These are phyloP conservation scores for Hygrocybe coccinea DNA, from an alignment of 768 basidiomycete species.

Conservation along the genomic window DNA sequence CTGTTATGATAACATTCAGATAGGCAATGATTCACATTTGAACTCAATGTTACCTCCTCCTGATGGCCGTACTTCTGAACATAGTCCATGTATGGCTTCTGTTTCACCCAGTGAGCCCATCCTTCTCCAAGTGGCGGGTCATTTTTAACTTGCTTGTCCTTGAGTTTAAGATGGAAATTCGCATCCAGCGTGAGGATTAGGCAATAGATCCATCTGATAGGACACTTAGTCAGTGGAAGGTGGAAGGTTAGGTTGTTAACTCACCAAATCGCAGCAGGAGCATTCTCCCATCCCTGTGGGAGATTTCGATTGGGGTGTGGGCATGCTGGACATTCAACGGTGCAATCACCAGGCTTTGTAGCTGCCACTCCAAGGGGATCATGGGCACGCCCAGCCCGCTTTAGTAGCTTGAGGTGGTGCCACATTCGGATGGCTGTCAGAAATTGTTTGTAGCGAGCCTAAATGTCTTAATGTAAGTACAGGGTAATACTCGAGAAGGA, in stretches of 20 bases:
- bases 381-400: conserved; percentile 20
- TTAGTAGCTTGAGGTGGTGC: conserved; percentile 19
- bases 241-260: background rate
- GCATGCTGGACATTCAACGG: conserved; percentile 25
- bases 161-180: conserved; percentile 28
- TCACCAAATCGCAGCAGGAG: background rate
- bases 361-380: conserved; percentile 1
- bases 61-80: conserved; percentile 6
- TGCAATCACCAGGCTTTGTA: conserved; percentile 13
- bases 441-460: conserved; percentile 8
- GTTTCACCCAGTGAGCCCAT: conserved; percentile 18
- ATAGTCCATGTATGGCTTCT: conserved; percentile 6
- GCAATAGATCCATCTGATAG: conserved; percentile 26
- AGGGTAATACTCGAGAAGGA: background rate
- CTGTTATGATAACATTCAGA: background rate
- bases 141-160: conserved; percentile 20
- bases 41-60: conserved; percentile 8
- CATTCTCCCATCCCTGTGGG: conserved; percentile 12
- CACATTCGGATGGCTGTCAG: conserved; percentile 8
- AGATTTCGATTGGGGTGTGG: conserved; percentile 20
- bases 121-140: conserved; percentile 18
- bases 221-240: background rate
- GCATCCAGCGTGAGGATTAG: conserved; percentile 28
- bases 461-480: background rate
- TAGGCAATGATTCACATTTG: background rate